Base-by-base conservation (phyloP, 2,329 filamentous ascomycete genomes). In the Macrophomina pseudophaseolina region DNA sequence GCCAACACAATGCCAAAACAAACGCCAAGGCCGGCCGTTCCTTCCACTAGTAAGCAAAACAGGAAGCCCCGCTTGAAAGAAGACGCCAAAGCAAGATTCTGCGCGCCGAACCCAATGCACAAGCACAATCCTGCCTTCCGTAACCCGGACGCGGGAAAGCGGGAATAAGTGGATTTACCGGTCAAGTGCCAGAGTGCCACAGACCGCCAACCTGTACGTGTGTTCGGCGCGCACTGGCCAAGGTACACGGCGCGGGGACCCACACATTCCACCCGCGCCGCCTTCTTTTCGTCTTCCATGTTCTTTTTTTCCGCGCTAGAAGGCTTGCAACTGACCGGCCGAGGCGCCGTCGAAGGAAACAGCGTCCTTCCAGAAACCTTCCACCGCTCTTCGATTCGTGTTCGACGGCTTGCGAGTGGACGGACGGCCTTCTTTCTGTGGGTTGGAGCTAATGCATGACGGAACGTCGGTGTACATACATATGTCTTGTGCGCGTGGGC, bases 141-240 rank as follows among this genome's bases (percentile, higher is more conserved):
- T 38, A 8, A 38, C 35, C 35, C 35, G 35, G 35, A 23, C 35
- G 35, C 35, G 35, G 51, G 51, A 33, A n/a, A 35, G 30, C 32
- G 51, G 51, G 51, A 38, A 53, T 23, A 23, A 2, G 51, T 33
- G 14, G 51, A 32, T 32, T 51, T 51, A 53, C 51, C 51, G 51
- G 51, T 53, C 51, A 53, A 52, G 14, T 6, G 28, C 4, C 35
- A 38, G 16, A n/a, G 18, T n/a, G 51, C 33, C 51, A 53, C 51
- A 53, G 51, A 53, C 51, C 51, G 51, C 51, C 51, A 53, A n/a
- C 35, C 35, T 32, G 51, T 53, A 53, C 51, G 51, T 35, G 42
- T n/a, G 51, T 32, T 53, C 5, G 16, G 52, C 3, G 11, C 18
- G 32, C 51, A n/a, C 14, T 14, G 33, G 14, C 14, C 51, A 53